These are phyloP conservation scores for Blastomyces silverae DNA, from an alignment of 2,329 filamentous ascomycete genomes.

Conservation along the genomic window DNA sequence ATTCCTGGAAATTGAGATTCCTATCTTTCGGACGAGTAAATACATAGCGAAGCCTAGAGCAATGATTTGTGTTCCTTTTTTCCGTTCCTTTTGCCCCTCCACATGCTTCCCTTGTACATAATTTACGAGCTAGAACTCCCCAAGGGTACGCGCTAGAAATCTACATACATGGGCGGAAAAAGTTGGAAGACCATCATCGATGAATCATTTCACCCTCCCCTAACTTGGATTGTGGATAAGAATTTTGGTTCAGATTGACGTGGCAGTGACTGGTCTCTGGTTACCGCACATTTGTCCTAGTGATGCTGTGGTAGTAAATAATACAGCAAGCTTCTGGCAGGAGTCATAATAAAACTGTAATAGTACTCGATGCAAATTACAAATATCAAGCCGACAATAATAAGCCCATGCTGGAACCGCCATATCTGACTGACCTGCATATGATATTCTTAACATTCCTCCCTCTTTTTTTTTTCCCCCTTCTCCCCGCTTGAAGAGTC, in stretches of 20 bases:
- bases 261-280: not conserved
- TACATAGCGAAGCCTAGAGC: too few species aligned
- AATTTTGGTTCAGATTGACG: slow-evolving; percentile 10
- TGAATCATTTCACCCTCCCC: slow-evolving; percentile 5
- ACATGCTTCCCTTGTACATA: not conserved
- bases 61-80: too few species aligned
- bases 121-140: slow-evolving; percentile 3
- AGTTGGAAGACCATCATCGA: not conserved
- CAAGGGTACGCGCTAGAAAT: not conserved
- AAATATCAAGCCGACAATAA: not conserved
- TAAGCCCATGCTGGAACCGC: not conserved
- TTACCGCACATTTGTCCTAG: not conserved
- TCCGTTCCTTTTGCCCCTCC: not conserved
- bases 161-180: not conserved
- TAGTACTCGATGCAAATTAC: not conserved
- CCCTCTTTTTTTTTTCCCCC: not conserved
- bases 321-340: not conserved
- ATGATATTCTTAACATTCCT: not conserved
- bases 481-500: not conserved
- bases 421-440: not conserved
- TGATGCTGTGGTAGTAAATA: not conserved
- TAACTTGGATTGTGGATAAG: not conserved
- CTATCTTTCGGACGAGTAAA: not conserved
- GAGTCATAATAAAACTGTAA: not conserved
- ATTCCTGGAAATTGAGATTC: slow-evolving; percentile 7